Conservation (phyloP, 257 asterid genomes). For the Salvia rosmarinus region DNA sequence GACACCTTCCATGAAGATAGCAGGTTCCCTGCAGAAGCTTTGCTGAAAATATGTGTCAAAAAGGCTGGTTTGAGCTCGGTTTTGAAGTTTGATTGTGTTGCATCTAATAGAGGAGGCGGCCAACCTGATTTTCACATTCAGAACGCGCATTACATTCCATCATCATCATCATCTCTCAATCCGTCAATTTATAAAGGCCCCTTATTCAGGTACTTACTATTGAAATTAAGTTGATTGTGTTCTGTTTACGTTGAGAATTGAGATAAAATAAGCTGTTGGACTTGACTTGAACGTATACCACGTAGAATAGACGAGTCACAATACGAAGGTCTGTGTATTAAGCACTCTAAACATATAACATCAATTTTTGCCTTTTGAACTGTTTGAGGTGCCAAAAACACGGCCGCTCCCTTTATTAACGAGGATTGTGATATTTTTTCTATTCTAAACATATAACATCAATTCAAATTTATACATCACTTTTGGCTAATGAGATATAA, state of each 20-base stretch:
- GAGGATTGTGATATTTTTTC: background rate
- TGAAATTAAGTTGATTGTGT: slow-evolving; percentile 4
- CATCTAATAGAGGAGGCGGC: slow-evolving; percentile 44
- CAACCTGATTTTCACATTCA: slow-evolving; percentile 54
- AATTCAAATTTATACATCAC: background rate
- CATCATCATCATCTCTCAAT: slow-evolving; percentile 46
- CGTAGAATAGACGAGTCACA: too few species aligned
- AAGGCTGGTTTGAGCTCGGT: slow-evolving; percentile 78
- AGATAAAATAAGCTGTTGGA: background rate
- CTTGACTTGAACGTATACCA: background rate
- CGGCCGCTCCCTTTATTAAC: background rate
- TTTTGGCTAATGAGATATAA: background rate
- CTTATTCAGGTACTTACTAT: slow-evolving; percentile 56
- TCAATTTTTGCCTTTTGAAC: background rate
- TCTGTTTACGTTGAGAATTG: slow-evolving; percentile 22
- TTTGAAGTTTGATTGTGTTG: slow-evolving; percentile 83
- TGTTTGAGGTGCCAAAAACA: background rate
- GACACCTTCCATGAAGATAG: slow-evolving; percentile 43
- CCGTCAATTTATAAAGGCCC: slow-evolving; percentile 65
- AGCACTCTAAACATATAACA: too few species aligned
- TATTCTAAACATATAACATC: background rate
- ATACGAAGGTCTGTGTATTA: too few species aligned
- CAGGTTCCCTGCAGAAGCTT: slow-evolving; percentile 57
- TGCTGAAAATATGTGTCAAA: slow-evolving; percentile 79
- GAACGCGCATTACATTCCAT: slow-evolving; percentile 56